These are phyloP conservation scores for Diplodia corticola DNA, from an alignment of 2,329 filamentous ascomycete genomes.

Conservation along the genomic window DNA sequence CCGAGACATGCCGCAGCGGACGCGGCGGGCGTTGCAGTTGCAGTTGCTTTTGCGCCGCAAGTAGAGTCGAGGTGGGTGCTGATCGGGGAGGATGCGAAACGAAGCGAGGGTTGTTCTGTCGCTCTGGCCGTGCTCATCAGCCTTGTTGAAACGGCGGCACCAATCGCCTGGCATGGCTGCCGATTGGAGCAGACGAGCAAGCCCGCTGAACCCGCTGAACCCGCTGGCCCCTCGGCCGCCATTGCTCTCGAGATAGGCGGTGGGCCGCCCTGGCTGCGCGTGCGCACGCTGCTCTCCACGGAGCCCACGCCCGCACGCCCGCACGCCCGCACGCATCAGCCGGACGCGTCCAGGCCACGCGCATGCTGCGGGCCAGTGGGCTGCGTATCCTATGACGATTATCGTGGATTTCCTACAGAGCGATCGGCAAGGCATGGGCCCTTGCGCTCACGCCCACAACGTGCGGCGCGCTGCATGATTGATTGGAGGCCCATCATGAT, in stretches of 20 bases:
- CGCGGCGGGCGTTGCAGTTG: neutral
- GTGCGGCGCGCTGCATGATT: neutral
- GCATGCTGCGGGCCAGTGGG: neutral
- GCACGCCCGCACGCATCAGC: neutral
- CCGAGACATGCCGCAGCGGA: neutral
- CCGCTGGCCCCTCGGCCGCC: neutral
- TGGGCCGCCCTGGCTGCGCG: neutral
- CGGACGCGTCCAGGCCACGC: neutral
- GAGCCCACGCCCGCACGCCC: too few species aligned
- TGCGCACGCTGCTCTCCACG: neutral
- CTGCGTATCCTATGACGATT: neutral
- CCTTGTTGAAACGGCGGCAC: constrained; percentile 11
- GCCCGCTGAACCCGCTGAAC: too few species aligned
- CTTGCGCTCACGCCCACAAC: neutral
- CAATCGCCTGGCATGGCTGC: neutral
- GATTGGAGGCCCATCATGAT: neutral
- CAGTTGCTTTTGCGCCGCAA: neutral
- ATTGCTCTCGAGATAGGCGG: neutral
- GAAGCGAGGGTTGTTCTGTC: neutral
- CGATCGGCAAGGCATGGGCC: constrained; percentile 7
- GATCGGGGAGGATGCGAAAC: constrained; percentile 3
- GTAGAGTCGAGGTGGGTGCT: neutral
- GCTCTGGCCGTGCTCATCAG: neutral
- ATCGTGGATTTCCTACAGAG: neutral
- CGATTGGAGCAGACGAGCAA: neutral